A percentile compares a stretch with the other conserved stretches of the same genome.
These are phyloP conservation scores for Plasmopara viticola DNA, from an alignment of 352 stramenopile genomes.

Conservation along the genomic window DNA sequence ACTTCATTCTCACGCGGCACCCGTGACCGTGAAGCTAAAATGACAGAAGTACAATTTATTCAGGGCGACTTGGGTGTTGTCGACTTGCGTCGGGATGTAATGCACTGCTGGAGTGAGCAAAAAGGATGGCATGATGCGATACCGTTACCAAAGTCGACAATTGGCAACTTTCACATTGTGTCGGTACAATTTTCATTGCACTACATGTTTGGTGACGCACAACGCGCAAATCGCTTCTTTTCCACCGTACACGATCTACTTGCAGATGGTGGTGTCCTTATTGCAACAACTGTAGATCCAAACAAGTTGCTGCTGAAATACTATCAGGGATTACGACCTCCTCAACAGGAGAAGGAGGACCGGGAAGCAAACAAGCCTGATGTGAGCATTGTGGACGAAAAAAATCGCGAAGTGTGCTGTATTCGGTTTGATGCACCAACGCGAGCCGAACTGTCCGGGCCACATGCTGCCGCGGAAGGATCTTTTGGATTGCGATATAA, in stretches of 20 bases:
- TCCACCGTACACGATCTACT: constrained; percentile 89
- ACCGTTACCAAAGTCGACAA: constrained; percentile 27
- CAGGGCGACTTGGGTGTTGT: constrained; percentile 71
- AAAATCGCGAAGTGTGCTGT: constrained; percentile 70
- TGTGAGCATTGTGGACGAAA: constrained; percentile 63
- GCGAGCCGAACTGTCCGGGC: constrained; percentile 37
- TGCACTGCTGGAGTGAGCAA: constrained; percentile 66
- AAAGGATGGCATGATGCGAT: constrained; percentile 54
- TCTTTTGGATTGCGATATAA: constrained; percentile 87
- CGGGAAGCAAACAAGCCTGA: constrained; percentile 29
- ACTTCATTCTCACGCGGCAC: constrained; percentile 51
- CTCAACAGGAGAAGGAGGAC: constrained; percentile 18
- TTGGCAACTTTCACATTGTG: constrained; percentile 91
- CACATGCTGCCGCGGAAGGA: constrained; percentile 30
- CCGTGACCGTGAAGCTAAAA: constrained; percentile 28
- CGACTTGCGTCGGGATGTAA: constrained; percentile 53
- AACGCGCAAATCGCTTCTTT: constrained; percentile 91
- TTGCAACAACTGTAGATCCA: constrained; percentile 97
- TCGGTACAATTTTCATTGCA: constrained; percentile 99
- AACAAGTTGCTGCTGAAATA: constrained; percentile 86
- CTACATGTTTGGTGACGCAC: constrained; percentile 97
- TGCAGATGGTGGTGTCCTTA: constrained; percentile 90
- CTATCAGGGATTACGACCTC: constrained; percentile 51
- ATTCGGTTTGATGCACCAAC: constrained; percentile 68
- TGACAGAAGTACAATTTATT: constrained; percentile 74